phyloP scores from a whole-genome alignment of 2,329 filamentous ascomycete species.

The Fusarium sp. region DNA sequence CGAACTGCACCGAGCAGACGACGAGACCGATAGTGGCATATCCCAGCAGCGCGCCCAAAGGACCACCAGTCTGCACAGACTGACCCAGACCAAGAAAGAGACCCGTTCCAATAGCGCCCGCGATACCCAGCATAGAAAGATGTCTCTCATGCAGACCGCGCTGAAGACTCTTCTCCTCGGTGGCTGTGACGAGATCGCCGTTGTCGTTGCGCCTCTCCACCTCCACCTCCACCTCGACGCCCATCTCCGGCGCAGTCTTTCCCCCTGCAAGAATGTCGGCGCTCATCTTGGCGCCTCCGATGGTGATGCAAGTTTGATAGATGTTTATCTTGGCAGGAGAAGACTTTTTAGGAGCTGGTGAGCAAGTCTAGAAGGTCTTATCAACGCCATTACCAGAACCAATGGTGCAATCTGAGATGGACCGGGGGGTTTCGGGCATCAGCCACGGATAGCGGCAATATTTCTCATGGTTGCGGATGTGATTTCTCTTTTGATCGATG shows the following conservation, averaged over 20 bases:
- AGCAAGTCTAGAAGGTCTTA: constrained; percentile 10
- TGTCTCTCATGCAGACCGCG: constrained; percentile 51
- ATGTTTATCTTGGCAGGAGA: not conserved
- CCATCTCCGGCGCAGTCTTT: constrained; percentile 19
- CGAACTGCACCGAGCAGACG: constrained; percentile 63
- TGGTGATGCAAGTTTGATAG: not conserved
- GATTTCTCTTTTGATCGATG: constrained; percentile 38
- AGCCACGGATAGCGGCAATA: constrained; percentile 16
- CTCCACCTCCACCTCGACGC: constrained; percentile 27
- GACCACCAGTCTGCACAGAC: constrained; percentile 56
- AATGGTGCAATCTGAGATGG: constrained; percentile 35
- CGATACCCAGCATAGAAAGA: constrained; percentile 67
- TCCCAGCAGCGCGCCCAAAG: constrained; percentile 60
- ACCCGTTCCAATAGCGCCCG: constrained; percentile 64
- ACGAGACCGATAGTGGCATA: constrained; percentile 59
- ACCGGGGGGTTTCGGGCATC: constrained; percentile 21
- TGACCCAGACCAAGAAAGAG: constrained; percentile 55
- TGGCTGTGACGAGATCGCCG: constrained; percentile 44
- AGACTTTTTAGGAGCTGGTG: not conserved
- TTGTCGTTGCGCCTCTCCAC: not conserved
- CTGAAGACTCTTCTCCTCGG: constrained; percentile 43
- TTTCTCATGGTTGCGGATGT: constrained; percentile 25
- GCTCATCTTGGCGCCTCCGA: constrained; percentile 27
- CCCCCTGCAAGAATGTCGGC: constrained; percentile 19
- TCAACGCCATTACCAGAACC: constrained; percentile 28